Evolutionary conservation across 2,329 filamentous ascomycete genomes (phyloP), one percentile per base, ranked within the genome.

Genomic region (Fusarium setosum): DNA sequence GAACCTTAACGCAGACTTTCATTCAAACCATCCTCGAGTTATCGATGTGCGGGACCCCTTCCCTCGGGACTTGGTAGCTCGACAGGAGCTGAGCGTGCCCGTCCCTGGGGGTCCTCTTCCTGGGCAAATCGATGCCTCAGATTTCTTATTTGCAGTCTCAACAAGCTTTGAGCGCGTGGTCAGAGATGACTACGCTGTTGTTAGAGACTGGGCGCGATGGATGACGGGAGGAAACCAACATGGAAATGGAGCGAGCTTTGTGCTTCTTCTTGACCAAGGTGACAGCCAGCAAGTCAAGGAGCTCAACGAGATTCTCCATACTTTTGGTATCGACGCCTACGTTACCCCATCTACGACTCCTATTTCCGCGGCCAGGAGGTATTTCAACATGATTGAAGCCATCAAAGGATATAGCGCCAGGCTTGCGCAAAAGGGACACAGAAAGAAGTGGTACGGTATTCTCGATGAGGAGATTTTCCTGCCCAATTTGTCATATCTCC

Each of bases 381-480:
- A 82, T 57, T 69, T 79, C 20, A 79, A 80, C 57, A 73, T 82
- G 57, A 70, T 78, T 3, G 64, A 74, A 11, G 69, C 75, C 18
- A 67, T 81, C 35, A 73, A 75, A 38, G 70, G 71, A 5, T 75
- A 77, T 40, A 72, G 70, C 6, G 75, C 73, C 3, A 75, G 72
- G 5, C 64, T 82, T 5, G 73, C 74, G 2, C 74, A 75, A 6
- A 76, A 75, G 13, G 78, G 77, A 5, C 71, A 75, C 18, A 63
- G 69, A 41, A 82, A 81, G 73, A 74, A 70, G 40, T 83, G 80
- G 74, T 78, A 79, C 34, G 81, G 76, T 1, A 72, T 84, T 2
- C 64, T 84, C 2, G 82, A 84, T 29, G 81, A 84, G 62, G 77
- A 80, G 53, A 73, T 83, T 47, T 84, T 84, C 67, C 76, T 84